Evolutionary conservation across 805 yeast genomes (phyloP).

Genomic region (Pichia nakasei): DNA sequence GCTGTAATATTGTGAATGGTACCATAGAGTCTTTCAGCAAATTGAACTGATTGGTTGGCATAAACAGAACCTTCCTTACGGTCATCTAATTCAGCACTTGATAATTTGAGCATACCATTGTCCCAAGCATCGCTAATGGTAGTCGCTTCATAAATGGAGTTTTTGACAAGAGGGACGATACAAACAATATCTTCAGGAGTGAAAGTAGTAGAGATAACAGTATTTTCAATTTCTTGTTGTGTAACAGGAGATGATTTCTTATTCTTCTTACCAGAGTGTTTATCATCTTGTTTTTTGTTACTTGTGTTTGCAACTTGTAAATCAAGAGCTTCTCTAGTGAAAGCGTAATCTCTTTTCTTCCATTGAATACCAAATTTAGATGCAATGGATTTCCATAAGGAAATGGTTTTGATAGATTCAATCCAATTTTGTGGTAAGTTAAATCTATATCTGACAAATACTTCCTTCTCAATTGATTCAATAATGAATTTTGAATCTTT

Average conservation of each 20-base stretch:
- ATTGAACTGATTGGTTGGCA: conserved; percentile 58
- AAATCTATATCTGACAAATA: conserved; percentile 55
- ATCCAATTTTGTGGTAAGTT: conserved; percentile 43
- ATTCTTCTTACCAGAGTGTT: conserved; percentile 29
- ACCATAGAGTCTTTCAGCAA: conserved; percentile 82
- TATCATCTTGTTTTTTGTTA: conserved; percentile 8
- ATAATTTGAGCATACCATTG: conserved; percentile 38
- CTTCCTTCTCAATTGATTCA: conserved; percentile 42
- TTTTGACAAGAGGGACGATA: conserved; percentile 70
- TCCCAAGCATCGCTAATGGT: conserved; percentile 71
- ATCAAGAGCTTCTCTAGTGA: conserved; percentile 35
- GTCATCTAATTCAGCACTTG: conserved; percentile 21
- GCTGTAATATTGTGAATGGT: conserved; percentile 72
- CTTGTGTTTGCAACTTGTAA: conserved; percentile 13
- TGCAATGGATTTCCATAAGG: conserved; percentile 60
- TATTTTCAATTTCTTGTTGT: conserved; percentile 3
- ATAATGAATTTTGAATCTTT: conserved; percentile 36
- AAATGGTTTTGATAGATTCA: conserved; percentile 29
- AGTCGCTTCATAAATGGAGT: conserved; percentile 54
- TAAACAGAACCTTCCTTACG: conserved; percentile 54
- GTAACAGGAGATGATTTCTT: conserved; percentile 14
- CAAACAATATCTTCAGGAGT: conserved; percentile 54
- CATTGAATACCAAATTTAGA: conserved; percentile 82
- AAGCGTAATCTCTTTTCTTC: conserved; percentile 42
- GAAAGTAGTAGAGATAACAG: conserved; percentile 35